Conservation (phyloP, 1,284 basidiomycete genomes). For the Malassezia slooffiae region DNA sequence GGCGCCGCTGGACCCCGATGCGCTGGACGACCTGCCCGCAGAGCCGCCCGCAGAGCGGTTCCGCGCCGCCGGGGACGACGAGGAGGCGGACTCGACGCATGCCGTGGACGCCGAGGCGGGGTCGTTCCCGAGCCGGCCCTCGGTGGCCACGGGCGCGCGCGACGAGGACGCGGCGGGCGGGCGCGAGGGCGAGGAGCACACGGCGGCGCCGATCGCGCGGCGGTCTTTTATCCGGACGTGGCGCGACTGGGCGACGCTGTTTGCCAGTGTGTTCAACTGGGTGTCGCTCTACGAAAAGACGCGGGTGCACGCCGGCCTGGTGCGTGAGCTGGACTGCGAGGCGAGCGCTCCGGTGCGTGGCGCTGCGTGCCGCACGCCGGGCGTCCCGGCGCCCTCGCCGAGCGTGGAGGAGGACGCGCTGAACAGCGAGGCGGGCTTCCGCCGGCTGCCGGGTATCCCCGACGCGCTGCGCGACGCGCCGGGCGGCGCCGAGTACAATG, state of each 20-base stretch:
- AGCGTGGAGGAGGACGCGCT: slow-evolving; percentile 30
- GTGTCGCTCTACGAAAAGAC: slow-evolving; percentile 36
- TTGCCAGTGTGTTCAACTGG: slow-evolving; percentile 33
- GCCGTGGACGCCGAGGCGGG: background rate
- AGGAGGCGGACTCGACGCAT: background rate
- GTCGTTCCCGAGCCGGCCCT: background rate
- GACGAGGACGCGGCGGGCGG: background rate
- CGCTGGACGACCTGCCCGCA: too few species aligned
- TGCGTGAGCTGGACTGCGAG: slow-evolving; percentile 28
- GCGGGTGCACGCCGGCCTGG: slow-evolving; percentile 24
- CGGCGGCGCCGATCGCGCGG: background rate
- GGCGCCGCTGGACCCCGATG: slow-evolving; percentile 13
- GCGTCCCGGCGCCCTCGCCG: background rate
- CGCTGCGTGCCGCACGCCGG: background rate
- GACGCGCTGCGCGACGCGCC: slow-evolving; percentile 28
- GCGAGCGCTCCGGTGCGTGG: background rate
- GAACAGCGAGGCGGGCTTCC: slow-evolving; percentile 23
- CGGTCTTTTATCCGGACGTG: slow-evolving; percentile 19
- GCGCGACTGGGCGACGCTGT: slow-evolving; percentile 31
- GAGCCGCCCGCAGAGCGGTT: too few species aligned
- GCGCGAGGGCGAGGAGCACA: background rate
- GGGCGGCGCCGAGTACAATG: slow-evolving; percentile 26
- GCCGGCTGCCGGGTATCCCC: slow-evolving; percentile 31
- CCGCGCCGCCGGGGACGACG: too few species aligned
- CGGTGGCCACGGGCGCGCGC: background rate